A percentile compares a stretch with the other conserved stretches of the same genome.
These are phyloP conservation scores for Fusarium sp. DNA, from an alignment of 2,329 filamentous ascomycete genomes.

Conservation along the genomic window DNA sequence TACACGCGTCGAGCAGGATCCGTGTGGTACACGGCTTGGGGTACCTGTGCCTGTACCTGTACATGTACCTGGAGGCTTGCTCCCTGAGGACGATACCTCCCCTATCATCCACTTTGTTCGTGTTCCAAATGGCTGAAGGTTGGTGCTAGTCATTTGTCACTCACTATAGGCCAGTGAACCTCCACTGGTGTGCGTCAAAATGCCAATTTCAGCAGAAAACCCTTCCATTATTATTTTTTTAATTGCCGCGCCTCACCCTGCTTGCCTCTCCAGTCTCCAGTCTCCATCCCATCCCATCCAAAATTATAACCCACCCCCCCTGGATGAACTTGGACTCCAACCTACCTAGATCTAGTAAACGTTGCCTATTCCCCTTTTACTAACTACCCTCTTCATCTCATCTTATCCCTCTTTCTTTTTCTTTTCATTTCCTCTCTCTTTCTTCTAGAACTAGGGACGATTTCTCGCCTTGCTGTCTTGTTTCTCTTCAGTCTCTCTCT, in stretches of 20 bases:
- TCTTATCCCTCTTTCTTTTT: constrained; percentile 26
- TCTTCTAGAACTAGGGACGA: constrained; percentile 41
- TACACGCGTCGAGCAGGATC: constrained; percentile 46
- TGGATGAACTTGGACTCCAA: constrained; percentile 23
- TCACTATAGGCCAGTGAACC: constrained; percentile 9
- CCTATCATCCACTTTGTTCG: constrained; percentile 32
- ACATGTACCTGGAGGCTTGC: constrained; percentile 21
- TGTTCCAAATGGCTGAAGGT: constrained; percentile 36
- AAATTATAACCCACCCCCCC: constrained; percentile 37
- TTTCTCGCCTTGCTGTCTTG: constrained; percentile 38
- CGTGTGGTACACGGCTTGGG: constrained; percentile 26
- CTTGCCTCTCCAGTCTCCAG: constrained; percentile 3
- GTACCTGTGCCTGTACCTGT: constrained; percentile 43
- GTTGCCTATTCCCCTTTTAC: constrained; percentile 43
- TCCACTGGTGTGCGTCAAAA: constrained; percentile 39
- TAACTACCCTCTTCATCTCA: constrained; percentile 28
- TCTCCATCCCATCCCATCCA: background rate
- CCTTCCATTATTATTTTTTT: constrained; percentile 51
- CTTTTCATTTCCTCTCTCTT: constrained; percentile 26
- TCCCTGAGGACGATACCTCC: too few relatives aligned
- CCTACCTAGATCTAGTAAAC: constrained; percentile 25
- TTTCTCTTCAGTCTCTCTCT: constrained; percentile 45
- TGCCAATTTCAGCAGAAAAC: constrained; percentile 51
- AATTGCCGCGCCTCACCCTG: constrained; percentile 53
- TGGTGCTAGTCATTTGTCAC: constrained; percentile 16